These are phyloP conservation scores for Ogataea minuta DNA, from an alignment of 805 yeast species.

Conservation along the genomic window DNA sequence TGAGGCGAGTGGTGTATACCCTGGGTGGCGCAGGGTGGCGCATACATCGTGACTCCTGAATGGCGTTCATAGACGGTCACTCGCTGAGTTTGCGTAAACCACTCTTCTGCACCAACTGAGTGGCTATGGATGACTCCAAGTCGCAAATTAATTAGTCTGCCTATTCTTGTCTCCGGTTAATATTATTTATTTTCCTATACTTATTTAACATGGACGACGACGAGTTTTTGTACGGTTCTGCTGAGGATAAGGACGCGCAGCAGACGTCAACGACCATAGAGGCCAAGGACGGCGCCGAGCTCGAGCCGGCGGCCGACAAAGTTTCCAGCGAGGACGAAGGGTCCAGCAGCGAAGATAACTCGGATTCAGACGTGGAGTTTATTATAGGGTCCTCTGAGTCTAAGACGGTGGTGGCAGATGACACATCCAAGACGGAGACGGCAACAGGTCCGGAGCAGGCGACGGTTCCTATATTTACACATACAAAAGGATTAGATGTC, in stretches of 20 bases:
- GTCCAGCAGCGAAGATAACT: slow-evolving; percentile 39
- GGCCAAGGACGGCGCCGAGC: slow-evolving; percentile 24
- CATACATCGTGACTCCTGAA: too few species aligned
- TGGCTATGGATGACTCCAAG: too few species aligned
- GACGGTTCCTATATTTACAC: slow-evolving; percentile 32
- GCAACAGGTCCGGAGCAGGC: slow-evolving; percentile 26
- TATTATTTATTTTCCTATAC: slow-evolving; percentile 3
- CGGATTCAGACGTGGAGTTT: slow-evolving; percentile 71
- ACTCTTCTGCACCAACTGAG: too few species aligned
- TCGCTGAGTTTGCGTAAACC: too few species aligned
- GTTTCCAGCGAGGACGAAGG: slow-evolving; percentile 22
- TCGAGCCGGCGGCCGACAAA: slow-evolving; percentile 28
- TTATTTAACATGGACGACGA: slow-evolving; percentile 49
- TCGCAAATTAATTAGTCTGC: neutral
- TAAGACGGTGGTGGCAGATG: slow-evolving; percentile 17
- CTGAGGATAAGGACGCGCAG: slow-evolving; percentile 25
- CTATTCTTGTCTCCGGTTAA: neutral
- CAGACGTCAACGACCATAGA: slow-evolving; percentile 20
- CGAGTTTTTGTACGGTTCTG: slow-evolving; percentile 64
- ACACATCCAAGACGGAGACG: slow-evolving; percentile 15
- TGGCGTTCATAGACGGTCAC: too few species aligned
- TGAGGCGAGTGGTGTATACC: too few species aligned
- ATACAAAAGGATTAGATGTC: slow-evolving; percentile 56
- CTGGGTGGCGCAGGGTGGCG: slow-evolving; percentile 1
- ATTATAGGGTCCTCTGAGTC: slow-evolving; percentile 55